Evolutionary conservation across 192 early-diverging fungal species (phyloP).

Genomic region (Coemansia sp.): DNA sequence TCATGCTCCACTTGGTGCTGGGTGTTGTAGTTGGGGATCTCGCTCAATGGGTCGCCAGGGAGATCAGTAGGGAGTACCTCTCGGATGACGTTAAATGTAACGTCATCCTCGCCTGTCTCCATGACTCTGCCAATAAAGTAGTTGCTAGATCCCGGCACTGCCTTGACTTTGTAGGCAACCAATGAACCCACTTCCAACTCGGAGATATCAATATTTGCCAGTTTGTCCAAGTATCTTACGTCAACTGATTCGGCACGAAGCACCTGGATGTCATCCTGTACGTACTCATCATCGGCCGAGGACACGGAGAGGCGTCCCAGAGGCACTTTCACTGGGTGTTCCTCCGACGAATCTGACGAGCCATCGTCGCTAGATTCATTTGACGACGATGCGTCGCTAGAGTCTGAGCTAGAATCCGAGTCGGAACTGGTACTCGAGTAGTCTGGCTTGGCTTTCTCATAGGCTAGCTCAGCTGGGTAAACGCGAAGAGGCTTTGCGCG

Average conservation of each 20-base stretch:
- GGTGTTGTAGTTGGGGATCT: too few species aligned
- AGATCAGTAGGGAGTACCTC: not conserved
- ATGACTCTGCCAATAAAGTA: not conserved
- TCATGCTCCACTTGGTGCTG: too few species aligned
- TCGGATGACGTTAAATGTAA: not conserved
- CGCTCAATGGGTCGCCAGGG: too few species aligned
- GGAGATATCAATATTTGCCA: not conserved
- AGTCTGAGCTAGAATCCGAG: not conserved
- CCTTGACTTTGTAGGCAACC: not conserved
- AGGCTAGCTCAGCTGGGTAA: slow-evolving; percentile 12
- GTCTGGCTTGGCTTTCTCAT: not conserved
- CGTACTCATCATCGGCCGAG: not conserved
- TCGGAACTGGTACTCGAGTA: not conserved
- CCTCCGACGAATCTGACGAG: not conserved
- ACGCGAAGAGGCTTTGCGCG: not conserved
- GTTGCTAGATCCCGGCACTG: not conserved
- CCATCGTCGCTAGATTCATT: not conserved
- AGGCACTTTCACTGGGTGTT: not conserved
- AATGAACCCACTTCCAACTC: not conserved
- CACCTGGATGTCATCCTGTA: not conserved
- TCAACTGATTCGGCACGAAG: not conserved
- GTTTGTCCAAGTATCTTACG: too few species aligned
- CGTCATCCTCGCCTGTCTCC: not conserved
- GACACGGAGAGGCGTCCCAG: not conserved
- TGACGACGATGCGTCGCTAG: not conserved